Evolutionary conservation across 1,284 basidiomycete genomes (phyloP), one percentile per base, ranked within the genome.

Genomic region (Entoloma clypeatum): DNA sequence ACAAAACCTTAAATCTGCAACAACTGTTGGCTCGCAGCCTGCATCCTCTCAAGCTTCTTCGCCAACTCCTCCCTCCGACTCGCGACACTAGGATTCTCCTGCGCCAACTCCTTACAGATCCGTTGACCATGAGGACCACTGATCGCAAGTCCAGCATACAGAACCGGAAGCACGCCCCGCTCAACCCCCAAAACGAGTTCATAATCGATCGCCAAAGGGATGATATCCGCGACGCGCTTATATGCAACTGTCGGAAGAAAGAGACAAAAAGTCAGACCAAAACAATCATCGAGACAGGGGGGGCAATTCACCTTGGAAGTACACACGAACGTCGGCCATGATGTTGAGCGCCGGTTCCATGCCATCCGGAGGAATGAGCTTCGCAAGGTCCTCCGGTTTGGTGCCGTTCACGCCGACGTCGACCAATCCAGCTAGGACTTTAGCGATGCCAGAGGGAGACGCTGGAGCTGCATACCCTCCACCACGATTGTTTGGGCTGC

Each of bases 261-360:
- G 28, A 32, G 14, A 21, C 5, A 36, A 19, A 35, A 6, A 1
- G 43, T 36, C 11, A 40, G 28, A 13, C 1, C 21, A 23, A n/a
- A 13, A 26, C 9, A 9, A 7, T 23, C 19, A 18, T 3, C 7
- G 4, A 19, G 25, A 24, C 5, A 19, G 41, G n/a, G 22, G 23
- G 43, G 8, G 9, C 9, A 19, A 45, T 50, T 7, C 44, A 80
- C 81, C 77, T 69, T 85, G 80, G 58, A 83, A 87, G 50, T 87
- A 87, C 0, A 80, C 86, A 1, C 81, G 67, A 3, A 81, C 79
- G 29, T 79, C 73, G 0, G 84, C 78, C 80, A 86, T 85, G 50
- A 86, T 81, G 7, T 59, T 55, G 3, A 87, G 55, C 0, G 76
- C 79, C 0, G 73, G 63, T 14, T 79, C 76, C 65, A 69, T 74